Percentiles rank a stretch among this genome's conserved stretches.
phyloP scores from a whole-genome alignment of 2,329 filamentous ascomycete species.

The Madurella fahalii region DNA sequence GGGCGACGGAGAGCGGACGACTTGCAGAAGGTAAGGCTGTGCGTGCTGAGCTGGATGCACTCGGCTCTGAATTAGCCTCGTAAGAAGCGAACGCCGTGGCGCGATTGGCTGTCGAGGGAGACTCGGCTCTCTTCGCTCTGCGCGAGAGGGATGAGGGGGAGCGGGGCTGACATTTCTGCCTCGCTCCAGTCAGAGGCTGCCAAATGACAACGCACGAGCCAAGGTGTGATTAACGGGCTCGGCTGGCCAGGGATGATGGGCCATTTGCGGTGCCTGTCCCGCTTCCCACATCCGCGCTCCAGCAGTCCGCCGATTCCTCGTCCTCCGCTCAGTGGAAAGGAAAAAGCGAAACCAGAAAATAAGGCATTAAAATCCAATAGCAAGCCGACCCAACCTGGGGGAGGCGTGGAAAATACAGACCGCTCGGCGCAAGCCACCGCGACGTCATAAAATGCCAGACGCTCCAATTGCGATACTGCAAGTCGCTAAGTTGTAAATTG shows the following conservation, averaged over 20 bases:
- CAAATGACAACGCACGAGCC: conserved; percentile 18
- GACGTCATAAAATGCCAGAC: neutral
- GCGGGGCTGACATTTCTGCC: conserved; percentile 21
- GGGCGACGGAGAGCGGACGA: neutral
- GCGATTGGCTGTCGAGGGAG: conserved; percentile 13
- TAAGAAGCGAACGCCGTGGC: conserved; percentile 17
- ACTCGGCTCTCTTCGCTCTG: conserved; percentile 10
- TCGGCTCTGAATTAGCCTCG: conserved; percentile 30
- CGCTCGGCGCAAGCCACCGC: neutral
- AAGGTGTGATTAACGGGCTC: conserved; percentile 10
- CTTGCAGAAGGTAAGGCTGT: conserved; percentile 27
- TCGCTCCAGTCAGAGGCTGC: conserved; percentile 19
- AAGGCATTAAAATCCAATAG: no score
- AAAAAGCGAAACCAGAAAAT: no score
- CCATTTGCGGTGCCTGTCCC: neutral
- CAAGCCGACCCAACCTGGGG: neutral
- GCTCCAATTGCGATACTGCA: neutral
- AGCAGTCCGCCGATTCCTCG: neutral
- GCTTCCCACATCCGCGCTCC: neutral
- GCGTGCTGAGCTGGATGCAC: conserved; percentile 23
- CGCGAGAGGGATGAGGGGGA: conserved; percentile 14
- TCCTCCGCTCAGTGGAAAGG: no score
- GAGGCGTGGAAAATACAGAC: neutral
- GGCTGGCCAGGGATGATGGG: conserved; percentile 5
- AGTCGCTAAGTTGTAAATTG: no score